Evolutionary conservation across 2,329 filamentous ascomycete species (phyloP).

Genomic region (Hirsutella minnesotensis): DNA sequence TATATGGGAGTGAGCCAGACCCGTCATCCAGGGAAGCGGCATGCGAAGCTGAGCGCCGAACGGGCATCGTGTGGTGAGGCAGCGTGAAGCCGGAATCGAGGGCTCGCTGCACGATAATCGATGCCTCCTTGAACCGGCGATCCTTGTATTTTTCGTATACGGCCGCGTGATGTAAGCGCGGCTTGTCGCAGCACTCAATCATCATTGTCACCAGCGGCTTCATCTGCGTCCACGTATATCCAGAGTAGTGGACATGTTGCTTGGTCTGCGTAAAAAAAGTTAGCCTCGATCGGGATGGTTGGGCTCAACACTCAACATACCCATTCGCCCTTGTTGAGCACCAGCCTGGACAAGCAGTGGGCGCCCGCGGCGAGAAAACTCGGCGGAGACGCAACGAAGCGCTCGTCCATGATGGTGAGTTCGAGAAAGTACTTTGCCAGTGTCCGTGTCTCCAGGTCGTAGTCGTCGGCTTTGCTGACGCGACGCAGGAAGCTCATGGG

Average conservation of each 20-base stretch:
- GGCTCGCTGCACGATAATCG: constrained; percentile 66
- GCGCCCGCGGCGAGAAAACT: constrained; percentile 87
- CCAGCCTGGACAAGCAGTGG: constrained; percentile 79
- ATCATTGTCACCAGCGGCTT: constrained; percentile 66
- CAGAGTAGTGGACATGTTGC: constrained; percentile 82
- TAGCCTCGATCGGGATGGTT: neutral
- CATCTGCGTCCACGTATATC: constrained; percentile 80
- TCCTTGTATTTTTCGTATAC: constrained; percentile 90
- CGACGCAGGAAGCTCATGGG: constrained; percentile 96
- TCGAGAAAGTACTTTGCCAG: constrained; percentile 97
- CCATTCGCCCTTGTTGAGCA: constrained; percentile 89
- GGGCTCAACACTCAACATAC: constrained; percentile 41
- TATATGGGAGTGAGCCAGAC: constrained; percentile 13
- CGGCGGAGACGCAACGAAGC: constrained; percentile 81
- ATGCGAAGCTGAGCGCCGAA: constrained; percentile 18
- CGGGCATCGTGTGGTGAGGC: constrained; percentile 26
- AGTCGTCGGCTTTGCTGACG: constrained; percentile 97
- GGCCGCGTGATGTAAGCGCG: constrained; percentile 69
- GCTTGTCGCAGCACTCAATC: constrained; percentile 76
- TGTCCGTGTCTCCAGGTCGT: constrained; percentile 88
- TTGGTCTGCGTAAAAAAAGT: constrained; percentile 47
- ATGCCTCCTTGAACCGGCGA: constrained; percentile 75
- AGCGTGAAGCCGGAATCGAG: constrained; percentile 49
- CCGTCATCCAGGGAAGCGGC: constrained; percentile 10
- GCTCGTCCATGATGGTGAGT: constrained; percentile 94